Conservation (phyloP, 306 rosid genomes). For the Fragaria iinumae region DNA sequence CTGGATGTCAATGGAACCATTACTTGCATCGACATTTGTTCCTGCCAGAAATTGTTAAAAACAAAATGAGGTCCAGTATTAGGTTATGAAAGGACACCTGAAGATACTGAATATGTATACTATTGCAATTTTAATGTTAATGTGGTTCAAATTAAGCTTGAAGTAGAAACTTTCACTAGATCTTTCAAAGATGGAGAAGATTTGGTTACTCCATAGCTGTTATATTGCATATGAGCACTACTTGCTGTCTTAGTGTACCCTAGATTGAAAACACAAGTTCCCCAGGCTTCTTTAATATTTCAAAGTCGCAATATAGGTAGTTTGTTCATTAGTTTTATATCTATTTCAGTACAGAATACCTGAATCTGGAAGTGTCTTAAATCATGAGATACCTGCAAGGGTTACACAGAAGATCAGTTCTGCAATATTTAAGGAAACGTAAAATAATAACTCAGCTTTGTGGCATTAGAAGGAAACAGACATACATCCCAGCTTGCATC, state of each 20-base stretch:
- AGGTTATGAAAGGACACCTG: slow-evolving; percentile 2
- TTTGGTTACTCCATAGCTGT: background rate
- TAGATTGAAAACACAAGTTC: background rate
- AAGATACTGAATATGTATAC: background rate
- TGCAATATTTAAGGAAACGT: background rate
- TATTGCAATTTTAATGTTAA: background rate
- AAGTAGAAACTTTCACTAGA: background rate
- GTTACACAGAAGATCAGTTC: slow-evolving; percentile 14
- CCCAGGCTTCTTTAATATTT: background rate
- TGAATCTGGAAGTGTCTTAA: slow-evolving; percentile 65
- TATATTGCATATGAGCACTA: background rate
- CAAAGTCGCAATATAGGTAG: background rate
- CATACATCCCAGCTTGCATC: slow-evolving; percentile 72
- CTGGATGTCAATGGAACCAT: slow-evolving; percentile 70
- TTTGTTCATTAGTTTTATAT: background rate
- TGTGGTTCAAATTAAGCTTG: background rate
- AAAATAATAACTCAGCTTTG: background rate
- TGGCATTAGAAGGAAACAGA: slow-evolving; percentile 17
- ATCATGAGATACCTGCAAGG: slow-evolving; percentile 73
- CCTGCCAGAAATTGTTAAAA: slow-evolving; percentile 44
- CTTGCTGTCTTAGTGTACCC: background rate
- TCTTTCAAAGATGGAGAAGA: background rate
- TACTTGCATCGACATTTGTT: slow-evolving; percentile 55
- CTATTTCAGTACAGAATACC: slow-evolving; percentile 39
- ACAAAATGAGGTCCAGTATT: slow-evolving; percentile 15